phyloP scores from a whole-genome alignment of 1,284 basidiomycete species.

The Irpex rosettiformis region DNA sequence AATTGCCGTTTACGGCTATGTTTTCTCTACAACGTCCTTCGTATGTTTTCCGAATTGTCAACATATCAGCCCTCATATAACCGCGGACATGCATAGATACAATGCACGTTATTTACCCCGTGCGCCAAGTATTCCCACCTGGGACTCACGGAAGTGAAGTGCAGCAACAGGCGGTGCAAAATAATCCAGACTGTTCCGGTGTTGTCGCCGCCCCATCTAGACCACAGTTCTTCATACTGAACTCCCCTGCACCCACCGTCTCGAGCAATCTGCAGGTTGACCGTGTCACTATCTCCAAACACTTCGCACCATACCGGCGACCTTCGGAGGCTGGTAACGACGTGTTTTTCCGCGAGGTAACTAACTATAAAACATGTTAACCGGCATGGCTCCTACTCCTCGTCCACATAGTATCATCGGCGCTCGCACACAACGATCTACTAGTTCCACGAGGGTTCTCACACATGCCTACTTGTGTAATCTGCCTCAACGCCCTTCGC shows the following conservation, averaged over 20 bases:
- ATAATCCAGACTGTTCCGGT: conserved; percentile 10
- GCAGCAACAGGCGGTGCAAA: neutral
- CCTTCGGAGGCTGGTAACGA: conserved; percentile 14
- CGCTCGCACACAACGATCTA: neutral
- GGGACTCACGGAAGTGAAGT: neutral
- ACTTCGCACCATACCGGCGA: conserved; percentile 17
- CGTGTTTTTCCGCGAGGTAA: conserved; percentile 14
- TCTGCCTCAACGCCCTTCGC: conserved; percentile 49
- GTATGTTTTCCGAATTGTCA: neutral
- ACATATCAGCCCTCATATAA: neutral
- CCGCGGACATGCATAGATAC: neutral
- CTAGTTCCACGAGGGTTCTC: neutral
- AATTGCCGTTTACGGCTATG: neutral
- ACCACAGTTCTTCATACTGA: neutral
- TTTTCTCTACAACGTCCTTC: neutral
- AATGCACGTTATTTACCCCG: neutral
- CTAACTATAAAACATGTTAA: conserved; percentile 13
- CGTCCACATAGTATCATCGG: neutral
- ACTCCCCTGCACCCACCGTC: neutral
- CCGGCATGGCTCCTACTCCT: neutral
- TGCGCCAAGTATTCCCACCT: neutral
- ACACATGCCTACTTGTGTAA: conserved; percentile 43
- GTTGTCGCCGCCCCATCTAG: conserved; percentile 7
- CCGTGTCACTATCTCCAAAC: neutral
- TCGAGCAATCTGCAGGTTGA: neutral